These are phyloP conservation scores for Metschnikowia reukaufii DNA, from an alignment of 805 yeast species.

Conservation along the genomic window DNA sequence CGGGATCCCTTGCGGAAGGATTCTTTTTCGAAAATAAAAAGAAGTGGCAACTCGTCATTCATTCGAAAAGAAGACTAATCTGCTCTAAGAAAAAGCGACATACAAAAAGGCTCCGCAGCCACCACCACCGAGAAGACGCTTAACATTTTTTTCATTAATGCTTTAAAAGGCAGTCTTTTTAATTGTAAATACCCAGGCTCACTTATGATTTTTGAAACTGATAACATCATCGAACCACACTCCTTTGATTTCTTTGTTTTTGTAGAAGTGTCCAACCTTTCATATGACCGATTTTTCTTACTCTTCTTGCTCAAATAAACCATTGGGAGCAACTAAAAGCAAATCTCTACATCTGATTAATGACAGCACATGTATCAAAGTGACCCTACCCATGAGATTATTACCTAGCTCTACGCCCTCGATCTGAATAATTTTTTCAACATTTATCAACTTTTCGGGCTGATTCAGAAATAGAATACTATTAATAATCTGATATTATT, in stretches of 20 bases:
- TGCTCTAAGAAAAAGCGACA: slow-evolving; percentile 27
- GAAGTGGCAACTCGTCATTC: slow-evolving; percentile 10
- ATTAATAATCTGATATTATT: no score
- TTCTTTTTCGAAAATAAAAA: slow-evolving; percentile 22
- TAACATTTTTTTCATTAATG: neutral
- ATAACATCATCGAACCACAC: slow-evolving; percentile 60
- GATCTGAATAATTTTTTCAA: no score
- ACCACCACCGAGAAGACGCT: slow-evolving; percentile 26
- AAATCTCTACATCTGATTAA: slow-evolving; percentile 79
- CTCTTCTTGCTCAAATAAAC: slow-evolving; percentile 28
- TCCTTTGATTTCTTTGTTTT: slow-evolving; percentile 63
- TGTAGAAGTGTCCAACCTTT: slow-evolving; percentile 38
- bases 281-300: slow-evolving; percentile 23
- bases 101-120: slow-evolving; percentile 43
- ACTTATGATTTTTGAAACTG: slow-evolving; percentile 59
- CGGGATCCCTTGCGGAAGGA: slow-evolving; percentile 28
- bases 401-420: no score
- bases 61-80: neutral
- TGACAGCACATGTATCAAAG: slow-evolving; percentile 70
- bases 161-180: neutral
- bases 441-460: no score
- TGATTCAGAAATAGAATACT: no score
- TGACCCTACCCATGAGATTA: slow-evolving; percentile 80
- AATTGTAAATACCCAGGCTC: neutral
- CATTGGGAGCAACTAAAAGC: slow-evolving; percentile 71